Conservation (phyloP, 345 rosid species). For the Noccaea bulbosa region DNA sequence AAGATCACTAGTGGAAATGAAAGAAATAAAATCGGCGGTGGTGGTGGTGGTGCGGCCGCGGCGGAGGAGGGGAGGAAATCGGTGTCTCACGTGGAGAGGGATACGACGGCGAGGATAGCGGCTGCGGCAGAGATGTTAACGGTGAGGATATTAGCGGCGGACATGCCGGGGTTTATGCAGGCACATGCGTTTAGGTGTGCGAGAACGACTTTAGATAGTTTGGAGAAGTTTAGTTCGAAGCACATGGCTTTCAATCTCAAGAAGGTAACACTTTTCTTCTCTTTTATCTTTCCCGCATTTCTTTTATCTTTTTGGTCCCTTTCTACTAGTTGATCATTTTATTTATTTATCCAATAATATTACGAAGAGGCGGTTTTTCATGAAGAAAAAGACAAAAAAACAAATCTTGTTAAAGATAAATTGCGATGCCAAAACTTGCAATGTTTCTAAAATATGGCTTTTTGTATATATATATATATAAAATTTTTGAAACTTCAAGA, state of each 20-base stretch:
- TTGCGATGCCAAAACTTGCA: slow-evolving; percentile 5
- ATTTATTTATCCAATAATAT: neutral
- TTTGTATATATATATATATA: too few species aligned
- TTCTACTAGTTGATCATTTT: slow-evolving; percentile 10
- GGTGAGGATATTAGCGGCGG: slow-evolving; percentile 76
- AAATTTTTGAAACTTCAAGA: too few species aligned
- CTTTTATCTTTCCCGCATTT: neutral
- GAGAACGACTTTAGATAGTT: slow-evolving; percentile 67
- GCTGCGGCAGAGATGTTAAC: slow-evolving; percentile 75
- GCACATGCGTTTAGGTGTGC: slow-evolving; percentile 87
- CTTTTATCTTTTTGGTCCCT: neutral
- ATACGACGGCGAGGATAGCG: slow-evolving; percentile 58
- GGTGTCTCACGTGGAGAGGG: slow-evolving; percentile 75
- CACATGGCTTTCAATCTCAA: slow-evolving; percentile 87
- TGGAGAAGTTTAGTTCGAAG: slow-evolving; percentile 77
- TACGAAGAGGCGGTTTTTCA: neutral
- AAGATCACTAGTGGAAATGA: slow-evolving; percentile 35
- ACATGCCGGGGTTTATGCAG: slow-evolving; percentile 94
- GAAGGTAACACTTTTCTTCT: slow-evolving; percentile 53
- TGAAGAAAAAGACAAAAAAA: neutral
- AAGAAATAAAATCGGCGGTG: slow-evolving; percentile 35
- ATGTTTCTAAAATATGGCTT: neutral
- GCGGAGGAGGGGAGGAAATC: slow-evolving; percentile 75
- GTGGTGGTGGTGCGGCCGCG: slow-evolving; percentile 9
- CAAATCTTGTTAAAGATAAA: neutral